Percentiles rank a stretch among this genome's conserved stretches.
These are phyloP conservation scores for Kalmanozyma brasiliensis DNA, from an alignment of 1,284 basidiomycete species.

Conservation along the genomic window DNA sequence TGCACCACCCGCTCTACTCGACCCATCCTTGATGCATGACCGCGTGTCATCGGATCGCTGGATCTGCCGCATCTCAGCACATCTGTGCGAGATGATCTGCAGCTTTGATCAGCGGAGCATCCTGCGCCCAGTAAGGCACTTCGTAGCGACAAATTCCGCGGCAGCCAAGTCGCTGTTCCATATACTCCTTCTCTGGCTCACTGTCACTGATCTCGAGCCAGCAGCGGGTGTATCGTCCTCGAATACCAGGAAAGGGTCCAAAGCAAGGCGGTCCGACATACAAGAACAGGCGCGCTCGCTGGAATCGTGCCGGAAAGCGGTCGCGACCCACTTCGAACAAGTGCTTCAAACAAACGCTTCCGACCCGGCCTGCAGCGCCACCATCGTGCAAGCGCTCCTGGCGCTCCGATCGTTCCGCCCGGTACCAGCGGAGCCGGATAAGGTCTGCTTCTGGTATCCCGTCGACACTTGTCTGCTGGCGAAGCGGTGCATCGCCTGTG, in stretches of 20 bases:
- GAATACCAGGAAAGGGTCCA: conserved; percentile 1
- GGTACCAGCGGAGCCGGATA: conserved; percentile 61
- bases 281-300: background rate
- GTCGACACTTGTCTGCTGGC: conserved; percentile 80
- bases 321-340: conserved; percentile 61
- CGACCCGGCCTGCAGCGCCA: conserved; percentile 72
- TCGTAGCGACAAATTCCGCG: conserved; percentile 73
- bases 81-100: conserved; percentile 75
- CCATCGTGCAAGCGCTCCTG: conserved; percentile 81
- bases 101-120: conserved; percentile 70
- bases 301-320: conserved; percentile 9
- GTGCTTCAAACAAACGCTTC: conserved; percentile 72
- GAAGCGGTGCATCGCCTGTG: conserved; percentile 79
- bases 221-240: conserved; percentile 56
- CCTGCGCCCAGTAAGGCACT: conserved; percentile 76
- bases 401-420: conserved; percentile 79
- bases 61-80: conserved; percentile 75
- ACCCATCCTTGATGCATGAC: conserved; percentile 7
- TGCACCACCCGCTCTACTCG: conserved; percentile 3
- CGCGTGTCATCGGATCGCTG: conserved; percentile 74
- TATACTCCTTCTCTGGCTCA: conserved; percentile 74
- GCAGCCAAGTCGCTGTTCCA: conserved; percentile 80
- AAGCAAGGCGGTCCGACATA: conserved; percentile 7
- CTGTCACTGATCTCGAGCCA: conserved; percentile 6
- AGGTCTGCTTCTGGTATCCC: conserved; percentile 84